These are phyloP conservation scores for Podospora pseudocomata DNA, from an alignment of 495 filamentous ascomycete genomes.

Conservation along the genomic window DNA sequence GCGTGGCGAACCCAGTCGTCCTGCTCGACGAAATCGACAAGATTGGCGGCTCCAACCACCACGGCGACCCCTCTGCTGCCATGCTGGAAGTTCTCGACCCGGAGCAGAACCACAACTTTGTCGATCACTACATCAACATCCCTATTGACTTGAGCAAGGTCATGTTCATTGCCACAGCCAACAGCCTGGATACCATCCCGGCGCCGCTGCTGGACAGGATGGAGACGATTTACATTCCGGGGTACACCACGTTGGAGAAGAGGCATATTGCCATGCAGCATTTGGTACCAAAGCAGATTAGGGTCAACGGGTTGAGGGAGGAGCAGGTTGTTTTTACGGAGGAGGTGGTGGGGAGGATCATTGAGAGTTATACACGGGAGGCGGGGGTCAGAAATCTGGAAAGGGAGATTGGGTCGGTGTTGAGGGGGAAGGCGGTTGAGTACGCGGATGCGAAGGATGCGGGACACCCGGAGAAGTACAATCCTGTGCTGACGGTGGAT, in stretches of 20 bases:
- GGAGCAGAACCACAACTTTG: slow-evolving; percentile 94
- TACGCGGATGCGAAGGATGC: slow-evolving; percentile 83
- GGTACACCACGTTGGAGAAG: slow-evolving; percentile 99
- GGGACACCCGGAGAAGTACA: slow-evolving; percentile 66
- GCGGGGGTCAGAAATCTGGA: slow-evolving; percentile 97
- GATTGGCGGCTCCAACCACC: slow-evolving; percentile 83
- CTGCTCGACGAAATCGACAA: slow-evolving; percentile 99
- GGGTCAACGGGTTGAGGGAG: slow-evolving; percentile 66
- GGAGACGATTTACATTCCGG: slow-evolving; percentile 88
- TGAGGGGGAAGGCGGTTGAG: slow-evolving; percentile 91
- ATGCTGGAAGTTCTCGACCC: slow-evolving; percentile 99
- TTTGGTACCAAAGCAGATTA: slow-evolving; percentile 90
- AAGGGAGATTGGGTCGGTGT: slow-evolving; percentile 90
- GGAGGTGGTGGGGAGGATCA: slow-evolving; percentile 88
- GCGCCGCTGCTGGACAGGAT: slow-evolving; percentile 92
- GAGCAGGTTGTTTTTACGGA: slow-evolving; percentile 71
- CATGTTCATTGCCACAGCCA: slow-evolving; percentile 97
- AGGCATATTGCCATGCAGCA: slow-evolving; percentile 90
- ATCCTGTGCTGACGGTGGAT: slow-evolving; percentile 64
- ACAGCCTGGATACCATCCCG: slow-evolving; percentile 92
- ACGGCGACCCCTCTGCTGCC: slow-evolving; percentile 96
- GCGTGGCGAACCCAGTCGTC: slow-evolving; percentile 93
- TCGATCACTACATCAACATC: slow-evolving; percentile 94
- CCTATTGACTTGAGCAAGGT: slow-evolving; percentile 96
- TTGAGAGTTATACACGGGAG: slow-evolving; percentile 93